These are phyloP conservation scores for Phanerochaete carnosa DNA, from an alignment of 768 basidiomycete genomes.

Conservation along the genomic window DNA sequence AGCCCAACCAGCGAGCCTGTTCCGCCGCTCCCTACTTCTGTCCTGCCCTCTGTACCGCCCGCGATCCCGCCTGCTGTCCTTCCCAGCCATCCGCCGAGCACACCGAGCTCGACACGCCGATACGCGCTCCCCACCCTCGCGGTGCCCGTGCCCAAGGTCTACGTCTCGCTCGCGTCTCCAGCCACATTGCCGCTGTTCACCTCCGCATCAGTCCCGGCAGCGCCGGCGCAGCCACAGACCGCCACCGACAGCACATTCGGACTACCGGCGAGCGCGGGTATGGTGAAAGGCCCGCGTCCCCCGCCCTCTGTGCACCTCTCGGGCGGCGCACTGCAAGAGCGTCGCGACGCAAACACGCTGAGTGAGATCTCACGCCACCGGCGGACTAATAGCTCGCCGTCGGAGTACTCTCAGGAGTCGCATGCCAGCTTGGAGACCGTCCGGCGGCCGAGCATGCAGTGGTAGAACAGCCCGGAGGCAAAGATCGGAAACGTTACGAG, in stretches of 20 bases:
- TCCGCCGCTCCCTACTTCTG: conserved; percentile 6
- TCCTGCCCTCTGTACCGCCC: not conserved
- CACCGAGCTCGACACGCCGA: not conserved
- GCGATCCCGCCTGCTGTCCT: not conserved
- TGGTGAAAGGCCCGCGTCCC: conserved; percentile 3
- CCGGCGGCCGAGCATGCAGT: not conserved
- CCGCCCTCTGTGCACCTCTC: conserved; percentile 4
- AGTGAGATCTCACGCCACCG: not conserved
- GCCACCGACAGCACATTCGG: not conserved
- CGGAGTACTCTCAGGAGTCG: not conserved
- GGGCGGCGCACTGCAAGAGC: conserved; percentile 1
- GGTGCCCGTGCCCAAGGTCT: not conserved
- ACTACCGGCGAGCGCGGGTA: not conserved
- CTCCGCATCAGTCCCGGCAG: no score
- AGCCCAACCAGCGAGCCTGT: not conserved
- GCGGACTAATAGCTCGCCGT: not conserved
- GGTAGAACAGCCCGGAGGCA: no score
- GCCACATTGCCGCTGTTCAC: not conserved
- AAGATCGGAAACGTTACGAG: no score
- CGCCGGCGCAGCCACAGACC: not conserved
- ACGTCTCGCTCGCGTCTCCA: conserved; percentile 4
- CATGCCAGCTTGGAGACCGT: not conserved
- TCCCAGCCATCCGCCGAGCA: not conserved
- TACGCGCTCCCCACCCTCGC: not conserved
- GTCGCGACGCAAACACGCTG: not conserved